Evolutionary conservation across 2,329 filamentous ascomycete genomes (phyloP), one percentile per base, ranked within the genome.

Genomic region (Tolypocladium endophyticum): DNA sequence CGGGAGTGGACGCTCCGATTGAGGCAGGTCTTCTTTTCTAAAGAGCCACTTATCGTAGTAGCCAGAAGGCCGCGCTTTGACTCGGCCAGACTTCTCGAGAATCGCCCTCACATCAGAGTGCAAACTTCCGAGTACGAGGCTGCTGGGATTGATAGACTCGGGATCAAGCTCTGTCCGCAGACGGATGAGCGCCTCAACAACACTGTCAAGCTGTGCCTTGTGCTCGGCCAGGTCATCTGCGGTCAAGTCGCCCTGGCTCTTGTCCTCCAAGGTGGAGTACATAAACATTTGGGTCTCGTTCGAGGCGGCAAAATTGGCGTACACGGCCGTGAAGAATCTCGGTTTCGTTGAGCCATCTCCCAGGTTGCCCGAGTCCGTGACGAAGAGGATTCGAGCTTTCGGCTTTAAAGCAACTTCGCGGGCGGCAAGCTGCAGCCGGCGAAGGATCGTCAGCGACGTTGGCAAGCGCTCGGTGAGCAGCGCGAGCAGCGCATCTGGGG

Each of bases 201-300:
- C 59, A 2, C 60, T 61, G 1, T 70, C 58, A 11, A 78, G 61
- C 56, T 78, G 75, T 20, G 61, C 58, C 28, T 73, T 68, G 54
- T 72, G 73, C n/a, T 66, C 66, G 0, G 56, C 39, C 9, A 59
- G 58, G 4, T 61, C 35, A 30, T 56, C 41, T 2, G 57, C 8
- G 18, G 23, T 54, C 39, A 57, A 47, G 30, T 33, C 59, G 39
- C 18, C 63, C 47, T 55, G 50, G 9, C 53, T 45, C 1, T 62
- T 58, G 59, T 74, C 70, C 61, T 85, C 80, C 3, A 82, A 66
- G 0, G 79, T 80, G 1, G 76, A 78, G 69, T 86, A 89, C 1
- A 89, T 66, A 81, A 83, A 88, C 36, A 84, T 73, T 62, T 88
- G 81, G 0, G 87, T 89, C 67, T 88, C 86, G 0, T 83, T 84